A percentile compares a stretch with the other conserved stretches of the same genome.
Evolutionary conservation across 1,139 yeast species (phyloP).

Genomic region (Chernovozyma aurita): DNA sequence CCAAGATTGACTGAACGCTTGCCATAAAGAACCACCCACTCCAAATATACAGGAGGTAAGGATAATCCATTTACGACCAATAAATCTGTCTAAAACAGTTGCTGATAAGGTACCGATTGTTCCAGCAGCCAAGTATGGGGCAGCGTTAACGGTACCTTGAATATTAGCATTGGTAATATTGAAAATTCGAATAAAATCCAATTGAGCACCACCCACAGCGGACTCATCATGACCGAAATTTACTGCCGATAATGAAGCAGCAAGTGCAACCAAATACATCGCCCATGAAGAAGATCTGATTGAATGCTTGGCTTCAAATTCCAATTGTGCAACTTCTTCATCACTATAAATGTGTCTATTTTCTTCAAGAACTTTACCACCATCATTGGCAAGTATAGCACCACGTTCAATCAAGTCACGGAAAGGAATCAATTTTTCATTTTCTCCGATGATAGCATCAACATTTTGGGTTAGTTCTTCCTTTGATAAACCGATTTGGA

Average conservation of each 20-base stretch:
- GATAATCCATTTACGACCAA: constrained; percentile 18
- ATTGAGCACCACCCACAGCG: constrained; percentile 12
- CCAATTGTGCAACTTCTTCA: constrained; percentile 1
- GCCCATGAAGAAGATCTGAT: constrained; percentile 3
- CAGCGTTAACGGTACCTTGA: constrained; percentile 10
- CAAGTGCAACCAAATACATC: constrained; percentile 6
- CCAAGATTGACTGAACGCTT: constrained; percentile 16
- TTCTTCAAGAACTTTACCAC: constrained; percentile 1
- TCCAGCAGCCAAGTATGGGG: constrained; percentile 12
- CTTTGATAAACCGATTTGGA: background rate
- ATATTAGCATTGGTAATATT: constrained; percentile 9
- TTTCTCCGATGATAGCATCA: background rate
- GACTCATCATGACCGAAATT: constrained; percentile 26
- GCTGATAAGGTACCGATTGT: constrained; percentile 1
- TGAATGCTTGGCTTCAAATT: constrained; percentile 5
- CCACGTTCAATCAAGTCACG: constrained; percentile 1
- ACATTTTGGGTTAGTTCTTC: constrained; percentile 1
- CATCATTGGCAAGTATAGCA: constrained; percentile 3
- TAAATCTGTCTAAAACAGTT: background rate
- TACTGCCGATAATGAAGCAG: constrained; percentile 19
- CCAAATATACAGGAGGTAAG: constrained; percentile 16
- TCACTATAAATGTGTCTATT: background rate
- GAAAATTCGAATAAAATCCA: constrained; percentile 6
- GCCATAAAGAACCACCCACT: constrained; percentile 18
- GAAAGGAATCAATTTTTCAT: background rate